A percentile compares a stretch with the other conserved stretches of the same genome.
These are phyloP conservation scores for Wickerhamomyces hampshirensis DNA, from an alignment of 805 yeast species.

Conservation along the genomic window DNA sequence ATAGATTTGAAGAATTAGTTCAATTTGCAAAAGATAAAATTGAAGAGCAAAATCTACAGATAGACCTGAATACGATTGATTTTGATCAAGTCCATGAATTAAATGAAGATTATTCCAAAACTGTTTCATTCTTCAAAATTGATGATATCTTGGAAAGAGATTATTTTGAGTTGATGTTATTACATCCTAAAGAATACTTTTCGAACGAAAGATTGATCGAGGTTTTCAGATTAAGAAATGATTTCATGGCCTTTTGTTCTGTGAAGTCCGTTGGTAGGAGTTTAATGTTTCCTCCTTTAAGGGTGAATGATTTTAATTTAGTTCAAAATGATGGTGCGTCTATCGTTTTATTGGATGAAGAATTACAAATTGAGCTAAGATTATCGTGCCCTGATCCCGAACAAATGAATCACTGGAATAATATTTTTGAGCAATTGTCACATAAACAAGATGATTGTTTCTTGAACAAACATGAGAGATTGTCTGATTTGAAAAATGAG, in stretches of 20 bases:
- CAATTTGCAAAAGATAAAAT: constrained; percentile 17
- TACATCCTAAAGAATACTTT: constrained; percentile 6
- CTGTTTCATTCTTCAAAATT: constrained; percentile 17
- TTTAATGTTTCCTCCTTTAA: constrained; percentile 21
- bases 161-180: constrained; percentile 18
- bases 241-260: constrained; percentile 19
- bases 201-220: constrained; percentile 13
- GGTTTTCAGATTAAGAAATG: constrained; percentile 14
- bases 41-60: constrained; percentile 16
- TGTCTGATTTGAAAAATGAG: constrained; percentile 9
- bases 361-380: constrained; percentile 8
- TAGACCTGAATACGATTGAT: constrained; percentile 17
- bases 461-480: constrained; percentile 4
- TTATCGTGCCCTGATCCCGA: constrained; percentile 20
- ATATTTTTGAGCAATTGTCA: constrained; percentile 6
- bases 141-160: constrained; percentile 20
- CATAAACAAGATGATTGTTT: constrained; percentile 4
- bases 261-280: constrained; percentile 22
- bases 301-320: constrained; percentile 12
- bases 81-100: constrained; percentile 18
- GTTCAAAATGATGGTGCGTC: constrained; percentile 9
- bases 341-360: constrained; percentile 2
- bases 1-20: constrained; percentile 7
- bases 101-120: constrained; percentile 1
- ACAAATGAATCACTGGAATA: constrained; percentile 23